Percentiles rank a stretch among this genome's conserved stretches.
phyloP scores from a whole-genome alignment of 495 filamentous ascomycete genomes.

The Penicillium lagena region DNA sequence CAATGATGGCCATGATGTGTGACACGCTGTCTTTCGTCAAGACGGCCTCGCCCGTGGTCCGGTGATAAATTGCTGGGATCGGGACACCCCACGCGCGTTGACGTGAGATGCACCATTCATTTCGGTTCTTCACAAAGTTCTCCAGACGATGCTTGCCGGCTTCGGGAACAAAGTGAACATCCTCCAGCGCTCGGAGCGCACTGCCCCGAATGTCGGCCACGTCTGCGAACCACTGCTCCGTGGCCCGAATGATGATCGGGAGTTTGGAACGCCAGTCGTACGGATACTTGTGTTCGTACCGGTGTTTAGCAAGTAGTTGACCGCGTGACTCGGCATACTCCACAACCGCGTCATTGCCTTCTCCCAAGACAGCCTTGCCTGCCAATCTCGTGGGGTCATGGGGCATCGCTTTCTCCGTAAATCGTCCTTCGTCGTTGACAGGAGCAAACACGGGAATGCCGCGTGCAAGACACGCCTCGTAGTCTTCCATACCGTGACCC shows the following conservation, averaged over 20 bases:
- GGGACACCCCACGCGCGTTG: constrained; percentile 96
- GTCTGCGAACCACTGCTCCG: constrained; percentile 96
- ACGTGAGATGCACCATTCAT: constrained; percentile 98
- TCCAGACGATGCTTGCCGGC: constrained; percentile 64
- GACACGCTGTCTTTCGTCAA: constrained; percentile 72
- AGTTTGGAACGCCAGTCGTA: constrained; percentile 96
- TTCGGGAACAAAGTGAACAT: constrained; percentile 73
- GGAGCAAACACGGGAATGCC: constrained; percentile 70
- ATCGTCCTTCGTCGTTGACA: constrained; percentile 72
- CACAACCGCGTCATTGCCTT: constrained; percentile 63
- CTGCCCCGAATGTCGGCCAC: constrained; percentile 70
- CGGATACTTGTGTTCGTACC: constrained; percentile 85
- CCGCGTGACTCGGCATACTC: constrained; percentile 48
- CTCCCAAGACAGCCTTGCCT: constrained; percentile 55
- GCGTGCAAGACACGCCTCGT: constrained; percentile 63
- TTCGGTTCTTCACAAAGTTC: constrained; percentile 79
- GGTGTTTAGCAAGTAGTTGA: constrained; percentile 58
- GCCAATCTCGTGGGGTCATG: constrained; percentile 50
- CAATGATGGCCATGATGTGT: constrained; percentile 76
- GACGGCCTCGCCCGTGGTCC: constrained; percentile 57
- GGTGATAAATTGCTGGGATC: constrained; percentile 82
- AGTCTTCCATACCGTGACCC: constrained; percentile 96
- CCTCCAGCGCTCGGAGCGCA: constrained; percentile 59
- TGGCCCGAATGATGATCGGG: constrained; percentile 85
- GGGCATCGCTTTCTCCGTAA: constrained; percentile 70